These are phyloP conservation scores for Mycena vulgaris DNA, from an alignment of 768 basidiomycete species.

Conservation along the genomic window DNA sequence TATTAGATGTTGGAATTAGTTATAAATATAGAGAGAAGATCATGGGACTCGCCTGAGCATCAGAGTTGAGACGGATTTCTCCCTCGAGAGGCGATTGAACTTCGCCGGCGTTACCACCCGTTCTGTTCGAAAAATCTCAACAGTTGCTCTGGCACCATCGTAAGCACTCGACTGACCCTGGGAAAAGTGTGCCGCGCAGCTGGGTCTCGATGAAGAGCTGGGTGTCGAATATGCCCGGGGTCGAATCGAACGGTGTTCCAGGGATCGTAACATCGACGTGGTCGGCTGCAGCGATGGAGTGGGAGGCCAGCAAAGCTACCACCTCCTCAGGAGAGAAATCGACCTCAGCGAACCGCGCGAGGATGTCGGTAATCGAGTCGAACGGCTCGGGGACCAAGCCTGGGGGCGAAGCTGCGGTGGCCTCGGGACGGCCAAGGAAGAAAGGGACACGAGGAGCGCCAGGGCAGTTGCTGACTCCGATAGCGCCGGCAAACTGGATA, in stretches of 20 bases:
- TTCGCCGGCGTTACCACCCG: conserved; percentile 41
- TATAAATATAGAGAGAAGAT: not conserved
- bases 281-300: conserved; percentile 41
- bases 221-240: conserved; percentile 49
- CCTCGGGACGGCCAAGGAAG: conserved; percentile 44
- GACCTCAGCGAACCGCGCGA: conserved; percentile 33
- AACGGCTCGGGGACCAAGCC: conserved; percentile 43
- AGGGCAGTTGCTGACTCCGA: conserved; percentile 52
- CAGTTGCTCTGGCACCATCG: conserved; percentile 23
- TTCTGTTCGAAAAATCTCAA: conserved; percentile 43
- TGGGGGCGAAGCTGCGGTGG: conserved; percentile 34
- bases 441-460: conserved; percentile 52
- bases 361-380: conserved; percentile 39
- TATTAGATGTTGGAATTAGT: not conserved
- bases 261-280: conserved; percentile 42
- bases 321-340: conserved; percentile 25
- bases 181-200: conserved; percentile 45
- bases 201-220: conserved; percentile 53
- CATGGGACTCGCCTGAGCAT: conserved; percentile 24
- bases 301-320: conserved; percentile 43
- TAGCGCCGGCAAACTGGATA: conserved; percentile 57
- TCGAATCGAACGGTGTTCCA: conserved; percentile 54
- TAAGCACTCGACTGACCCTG: conserved; percentile 40
- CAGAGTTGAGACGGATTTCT: conserved; percentile 39
- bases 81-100: conserved; percentile 35